These are phyloP conservation scores for Candida broadrunensis DNA, from an alignment of 805 yeast species.

Conservation along the genomic window DNA sequence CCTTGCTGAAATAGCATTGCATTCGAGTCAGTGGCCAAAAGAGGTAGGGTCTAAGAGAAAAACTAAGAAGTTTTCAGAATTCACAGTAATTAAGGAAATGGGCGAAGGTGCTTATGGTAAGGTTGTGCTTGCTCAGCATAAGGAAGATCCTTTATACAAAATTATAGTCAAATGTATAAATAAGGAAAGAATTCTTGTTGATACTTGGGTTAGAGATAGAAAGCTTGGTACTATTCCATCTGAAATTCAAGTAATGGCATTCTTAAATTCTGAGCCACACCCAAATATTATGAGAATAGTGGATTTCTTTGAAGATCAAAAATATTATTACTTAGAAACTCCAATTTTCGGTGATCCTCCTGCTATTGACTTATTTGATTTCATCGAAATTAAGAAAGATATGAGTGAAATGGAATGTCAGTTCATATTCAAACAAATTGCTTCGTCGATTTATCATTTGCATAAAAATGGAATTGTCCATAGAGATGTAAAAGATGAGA, in stretches of 20 bases:
- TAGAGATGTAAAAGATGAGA: conserved; percentile 93
- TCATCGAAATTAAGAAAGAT: conserved; percentile 79
- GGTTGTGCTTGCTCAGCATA: conserved; percentile 75
- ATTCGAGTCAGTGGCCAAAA: conserved; percentile 46
- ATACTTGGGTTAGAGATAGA: conserved; percentile 95
- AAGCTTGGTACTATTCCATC: conserved; percentile 89
- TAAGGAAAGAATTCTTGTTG: conserved; percentile 90
- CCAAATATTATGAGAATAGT: conserved; percentile 81
- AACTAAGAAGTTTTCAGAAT: conserved; percentile 69
- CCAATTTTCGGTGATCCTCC: conserved; percentile 88
- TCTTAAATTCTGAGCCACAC: conserved; percentile 73
- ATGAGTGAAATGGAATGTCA: conserved; percentile 80
- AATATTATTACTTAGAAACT: conserved; percentile 86
- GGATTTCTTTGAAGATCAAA: conserved; percentile 91
- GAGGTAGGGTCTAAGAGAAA: conserved; percentile 66
- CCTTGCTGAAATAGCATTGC: conserved; percentile 30
- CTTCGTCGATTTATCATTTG: conserved; percentile 73
- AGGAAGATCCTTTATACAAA: conserved; percentile 56
- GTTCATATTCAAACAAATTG: conserved; percentile 75
- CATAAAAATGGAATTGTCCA: conserved; percentile 88
- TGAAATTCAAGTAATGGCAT: conserved; percentile 92
- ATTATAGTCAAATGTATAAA: conserved; percentile 86
- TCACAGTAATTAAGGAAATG: conserved; percentile 67
- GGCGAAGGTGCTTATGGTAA: conserved; percentile 98
- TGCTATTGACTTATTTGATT: conserved; percentile 89